These are phyloP conservation scores for Euphorbia pulcherrima DNA, from an alignment of 345 rosid genomes.

Conservation along the genomic window DNA sequence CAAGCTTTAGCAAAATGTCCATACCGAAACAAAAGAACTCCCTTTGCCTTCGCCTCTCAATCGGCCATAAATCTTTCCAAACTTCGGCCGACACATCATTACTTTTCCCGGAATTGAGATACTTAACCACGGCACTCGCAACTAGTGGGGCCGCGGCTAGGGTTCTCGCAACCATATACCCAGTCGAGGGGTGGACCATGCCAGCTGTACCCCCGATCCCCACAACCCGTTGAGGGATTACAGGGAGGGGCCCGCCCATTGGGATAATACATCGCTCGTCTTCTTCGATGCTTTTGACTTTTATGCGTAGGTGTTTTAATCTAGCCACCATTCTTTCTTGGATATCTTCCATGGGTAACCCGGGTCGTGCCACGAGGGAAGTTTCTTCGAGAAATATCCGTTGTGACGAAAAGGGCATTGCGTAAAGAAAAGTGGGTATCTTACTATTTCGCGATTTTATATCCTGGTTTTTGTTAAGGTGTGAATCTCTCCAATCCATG, in stretches of 20 bases:
- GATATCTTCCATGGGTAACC: conserved; percentile 71
- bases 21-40: conserved; percentile 99
- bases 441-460: conserved; percentile 56
- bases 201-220: conserved; percentile 98
- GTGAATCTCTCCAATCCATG: conserved; percentile 98
- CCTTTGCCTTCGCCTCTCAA: conserved; percentile 82
- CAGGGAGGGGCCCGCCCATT: conserved; percentile 96
- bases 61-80: conserved; percentile 97
- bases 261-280: conserved; percentile 92
- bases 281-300: conserved; percentile 78
- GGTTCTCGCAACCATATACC: conserved; percentile 98
- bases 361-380: conserved; percentile 89
- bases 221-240: conserved; percentile 87
- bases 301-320: conserved; percentile 71
- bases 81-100: conserved; percentile 64
- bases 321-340: conserved; percentile 96
- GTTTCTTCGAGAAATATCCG: conserved; percentile 91
- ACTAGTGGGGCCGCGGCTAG: conserved; percentile 93
- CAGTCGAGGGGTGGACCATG: conserved; percentile 89
- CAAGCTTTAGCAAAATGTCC: conserved; percentile 89
- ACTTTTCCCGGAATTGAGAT: conserved; percentile 49
- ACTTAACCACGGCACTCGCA: conserved; percentile 70
- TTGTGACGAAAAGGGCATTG: conserved; percentile 85
- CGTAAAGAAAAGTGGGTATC: conserved; percentile 86
- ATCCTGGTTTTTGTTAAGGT: conserved; percentile 42